Percentiles rank a stretch among this genome's conserved stretches.
Evolutionary conservation across 2,329 filamentous ascomycete species (phyloP).

Genomic region (Beauveria pseudobassiana): DNA sequence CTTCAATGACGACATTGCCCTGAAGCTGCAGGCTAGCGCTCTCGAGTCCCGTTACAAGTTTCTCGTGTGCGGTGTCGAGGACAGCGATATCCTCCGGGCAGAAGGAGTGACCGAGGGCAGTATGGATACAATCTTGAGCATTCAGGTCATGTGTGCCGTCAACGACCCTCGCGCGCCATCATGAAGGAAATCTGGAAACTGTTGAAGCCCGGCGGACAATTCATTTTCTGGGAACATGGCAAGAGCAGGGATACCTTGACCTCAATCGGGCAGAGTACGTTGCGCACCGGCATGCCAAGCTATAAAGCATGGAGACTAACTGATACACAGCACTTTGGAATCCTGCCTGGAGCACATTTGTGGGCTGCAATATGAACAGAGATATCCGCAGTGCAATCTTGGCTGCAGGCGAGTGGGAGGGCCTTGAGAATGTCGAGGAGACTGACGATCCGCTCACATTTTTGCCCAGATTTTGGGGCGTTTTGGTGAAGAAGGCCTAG

Average conservation of each 20-base stretch:
- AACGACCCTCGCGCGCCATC: constrained; percentile 19
- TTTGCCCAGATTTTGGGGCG: constrained; percentile 1
- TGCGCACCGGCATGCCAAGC: not conserved
- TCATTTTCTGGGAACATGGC: constrained; percentile 40
- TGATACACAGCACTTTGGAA: not conserved
- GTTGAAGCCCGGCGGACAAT: constrained; percentile 36
- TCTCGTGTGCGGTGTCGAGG: constrained; percentile 29
- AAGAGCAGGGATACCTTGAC: not conserved
- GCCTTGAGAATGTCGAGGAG: not conserved
- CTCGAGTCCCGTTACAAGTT: constrained; percentile 30
- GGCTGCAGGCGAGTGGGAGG: constrained; percentile 7
- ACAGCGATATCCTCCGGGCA: constrained; percentile 26
- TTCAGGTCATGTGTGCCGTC: constrained; percentile 36
- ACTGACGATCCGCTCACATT: not conserved
- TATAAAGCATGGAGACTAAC: not conserved
- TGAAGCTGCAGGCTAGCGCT: constrained; percentile 20
- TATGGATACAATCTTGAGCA: constrained; percentile 32
- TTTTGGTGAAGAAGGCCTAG: constrained; percentile 3
- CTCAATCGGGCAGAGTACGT: not conserved
- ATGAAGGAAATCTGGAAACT: constrained; percentile 30
- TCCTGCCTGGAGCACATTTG: constrained; percentile 6
- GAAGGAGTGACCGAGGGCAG: constrained; percentile 28
- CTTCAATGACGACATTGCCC: constrained; percentile 24
- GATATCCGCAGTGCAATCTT: not conserved
- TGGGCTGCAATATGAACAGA: constrained; percentile 6